Conservation (phyloP, 768 basidiomycete species). For the Mycena pura region DNA sequence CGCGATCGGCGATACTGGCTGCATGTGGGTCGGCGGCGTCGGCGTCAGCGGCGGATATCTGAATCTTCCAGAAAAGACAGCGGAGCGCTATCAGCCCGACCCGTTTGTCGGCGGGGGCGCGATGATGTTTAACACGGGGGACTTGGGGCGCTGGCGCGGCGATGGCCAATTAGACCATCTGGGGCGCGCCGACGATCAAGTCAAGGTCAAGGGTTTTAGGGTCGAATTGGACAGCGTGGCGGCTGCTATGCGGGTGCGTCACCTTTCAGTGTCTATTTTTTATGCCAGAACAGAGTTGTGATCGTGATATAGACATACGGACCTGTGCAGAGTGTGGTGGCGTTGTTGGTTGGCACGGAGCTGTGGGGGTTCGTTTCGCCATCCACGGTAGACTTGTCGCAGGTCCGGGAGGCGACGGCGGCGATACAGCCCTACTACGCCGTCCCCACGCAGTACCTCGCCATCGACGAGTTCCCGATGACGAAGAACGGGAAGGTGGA, state of each 20-base stretch:
- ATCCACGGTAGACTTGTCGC: constrained; percentile 34
- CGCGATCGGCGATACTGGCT: constrained; percentile 45
- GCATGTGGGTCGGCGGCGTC: constrained; percentile 56
- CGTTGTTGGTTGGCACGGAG: constrained; percentile 48
- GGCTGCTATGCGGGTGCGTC: constrained; percentile 47
- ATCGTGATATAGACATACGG: constrained; percentile 35
- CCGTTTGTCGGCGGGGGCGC: constrained; percentile 44
- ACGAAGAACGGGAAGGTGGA: constrained; percentile 52
- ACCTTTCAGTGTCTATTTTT: background rate
- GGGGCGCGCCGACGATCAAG: constrained; percentile 52
- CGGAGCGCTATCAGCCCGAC: constrained; percentile 49
- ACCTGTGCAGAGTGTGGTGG: constrained; percentile 43
- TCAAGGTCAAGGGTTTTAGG: constrained; percentile 59
- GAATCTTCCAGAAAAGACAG: constrained; percentile 40
- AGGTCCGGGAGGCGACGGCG: constrained; percentile 43
- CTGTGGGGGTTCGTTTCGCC: constrained; percentile 58
- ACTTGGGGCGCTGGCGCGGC: constrained; percentile 37
- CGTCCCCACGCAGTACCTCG: constrained; percentile 48
- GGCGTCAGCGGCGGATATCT: constrained; percentile 37
- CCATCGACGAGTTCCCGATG: constrained; percentile 45
- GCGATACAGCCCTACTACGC: constrained; percentile 55
- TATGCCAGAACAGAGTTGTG: no score
- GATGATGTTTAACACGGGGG: constrained; percentile 59
- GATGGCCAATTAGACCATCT: constrained; percentile 41
- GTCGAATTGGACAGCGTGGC: constrained; percentile 58